Base-by-base conservation (phyloP, 83 land plant species). In the Diphasiastrum complanatum region DNA sequence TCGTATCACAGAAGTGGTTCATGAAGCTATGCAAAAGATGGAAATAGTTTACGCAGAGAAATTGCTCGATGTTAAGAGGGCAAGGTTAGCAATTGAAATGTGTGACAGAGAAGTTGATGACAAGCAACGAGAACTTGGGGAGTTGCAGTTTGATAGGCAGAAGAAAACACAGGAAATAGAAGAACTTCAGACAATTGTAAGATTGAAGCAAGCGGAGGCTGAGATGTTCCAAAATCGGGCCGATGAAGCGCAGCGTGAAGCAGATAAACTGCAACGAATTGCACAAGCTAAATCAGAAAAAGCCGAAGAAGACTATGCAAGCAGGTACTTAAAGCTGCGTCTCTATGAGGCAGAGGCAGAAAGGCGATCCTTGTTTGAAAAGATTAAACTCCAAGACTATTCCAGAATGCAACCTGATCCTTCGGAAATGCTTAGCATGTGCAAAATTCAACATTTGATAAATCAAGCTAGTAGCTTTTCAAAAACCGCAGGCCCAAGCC, bases 141-240 rank as follows among this genome's bases (percentile, higher is more conserved):
- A 60, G 63, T 1, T 60, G 0, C 63, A 60, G 27, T 12, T 36
- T 20, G 63, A 60, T 8, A 60, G 52, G 23, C 53, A 60, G 20
- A 14, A 53, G 24, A 60, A 60, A 26, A 60, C 18, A 24, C 63
- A 40, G 63, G 28, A 60, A 34, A 60, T 60, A 30, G 63, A 60
- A 11, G 63, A 60, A 53, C 52, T 60, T 12, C 55, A 60, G 24
- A 40, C 52, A 16, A 60, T 60, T 24, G 27, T 60, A n/a, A 35
- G 52, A 24, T 14, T 60, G 27, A 60, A 60, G 63, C 63, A 37
- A 26, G 63, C 63, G 14, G 63, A 60, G 23, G 63, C 63, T 12
- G 52, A 60, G 51, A 60, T 60, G 63, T 60, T 60, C 23, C 63
- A 60, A 23, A 14, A 36, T n/a, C 63, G 63, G 18, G 63, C 63